Percentiles rank a stretch among this genome's conserved stretches.
phyloP scores from a whole-genome alignment of 805 yeast species.

The Soucietia sequanensis region DNA sequence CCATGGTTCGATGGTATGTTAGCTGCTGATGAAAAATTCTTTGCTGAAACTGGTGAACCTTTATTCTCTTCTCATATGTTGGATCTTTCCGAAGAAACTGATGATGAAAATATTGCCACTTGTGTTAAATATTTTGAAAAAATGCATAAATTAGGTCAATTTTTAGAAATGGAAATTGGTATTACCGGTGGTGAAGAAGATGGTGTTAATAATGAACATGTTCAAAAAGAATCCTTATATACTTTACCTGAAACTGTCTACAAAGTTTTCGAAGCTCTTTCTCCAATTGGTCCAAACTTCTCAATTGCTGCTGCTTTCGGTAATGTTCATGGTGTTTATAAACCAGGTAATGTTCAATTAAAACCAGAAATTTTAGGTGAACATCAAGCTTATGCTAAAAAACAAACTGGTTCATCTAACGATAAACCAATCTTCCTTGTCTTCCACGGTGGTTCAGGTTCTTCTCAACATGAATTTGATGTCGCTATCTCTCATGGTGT shows the following conservation, averaged over 20 bases:
- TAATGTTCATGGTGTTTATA: constrained; percentile 99
- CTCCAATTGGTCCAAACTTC: constrained; percentile 94
- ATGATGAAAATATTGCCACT: constrained; percentile 90
- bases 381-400: constrained; percentile 87
- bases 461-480: constrained; percentile 86
- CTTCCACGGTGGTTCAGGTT: constrained; percentile 99
- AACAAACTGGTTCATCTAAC: constrained; percentile 52
- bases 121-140: constrained; percentile 94
- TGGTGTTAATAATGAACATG: constrained; percentile 98
- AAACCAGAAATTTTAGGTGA: constrained; percentile 92
- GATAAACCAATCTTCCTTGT: constrained; percentile 88
- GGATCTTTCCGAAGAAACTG: constrained; percentile 94
- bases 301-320: constrained; percentile 99
- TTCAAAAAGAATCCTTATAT: constrained; percentile 82
- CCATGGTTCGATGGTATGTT: constrained; percentile 99
- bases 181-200: constrained; percentile 99
- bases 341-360: constrained; percentile 96
- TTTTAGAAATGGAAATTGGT: constrained; percentile 99
- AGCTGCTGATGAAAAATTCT: constrained; percentile 93
- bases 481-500: constrained; percentile 92
- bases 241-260: constrained; percentile 94
- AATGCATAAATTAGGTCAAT: constrained; percentile 91
- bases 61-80: constrained; percentile 98
- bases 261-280: constrained; percentile 85
- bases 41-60: constrained; percentile 84